These are phyloP conservation scores for Simmondsia chinensis DNA, from an alignment of 148 eudicot species.

Conservation along the genomic window DNA sequence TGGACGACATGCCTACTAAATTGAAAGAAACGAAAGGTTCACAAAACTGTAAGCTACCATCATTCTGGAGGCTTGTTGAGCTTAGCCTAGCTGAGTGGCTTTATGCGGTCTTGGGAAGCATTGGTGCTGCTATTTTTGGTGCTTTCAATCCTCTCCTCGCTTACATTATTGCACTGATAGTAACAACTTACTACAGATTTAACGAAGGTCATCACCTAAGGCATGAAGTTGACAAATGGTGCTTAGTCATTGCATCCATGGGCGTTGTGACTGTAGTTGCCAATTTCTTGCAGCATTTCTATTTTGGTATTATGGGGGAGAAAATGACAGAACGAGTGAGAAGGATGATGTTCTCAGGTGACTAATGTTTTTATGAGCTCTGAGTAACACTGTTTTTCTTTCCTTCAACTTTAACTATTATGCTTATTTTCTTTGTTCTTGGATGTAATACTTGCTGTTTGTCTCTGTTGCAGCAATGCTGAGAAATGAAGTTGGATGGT, in stretches of 20 bases:
- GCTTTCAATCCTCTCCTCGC: conserved; percentile 98
- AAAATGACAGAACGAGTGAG: conserved; percentile 97
- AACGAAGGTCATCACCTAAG: conserved; percentile 36
- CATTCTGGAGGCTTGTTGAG: conserved; percentile 95
- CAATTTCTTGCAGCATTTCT: conserved; percentile 94
- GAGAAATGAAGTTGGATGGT: conserved; percentile 99
- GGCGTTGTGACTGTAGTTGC: conserved; percentile 95
- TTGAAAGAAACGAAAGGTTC: conserved; percentile 31
- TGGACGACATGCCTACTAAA: conserved; percentile 35
- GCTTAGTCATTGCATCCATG: conserved; percentile 90
- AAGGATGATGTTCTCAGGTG: conserved; percentile 99
- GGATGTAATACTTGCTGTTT: conserved; percentile 5
- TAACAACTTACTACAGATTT: conserved; percentile 60
- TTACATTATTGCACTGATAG: conserved; percentile 79
- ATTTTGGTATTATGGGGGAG: conserved; percentile 99
- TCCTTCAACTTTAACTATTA: background rate
- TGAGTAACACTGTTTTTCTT: too few relatives aligned
- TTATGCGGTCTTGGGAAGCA: conserved; percentile 93
- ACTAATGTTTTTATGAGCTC: background rate
- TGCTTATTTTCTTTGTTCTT: conserved; percentile 1
- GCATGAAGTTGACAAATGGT: conserved; percentile 90
- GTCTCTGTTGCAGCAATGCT: conserved; percentile 63
- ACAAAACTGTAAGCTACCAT: conserved; percentile 42
- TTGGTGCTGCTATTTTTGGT: conserved; percentile 96
- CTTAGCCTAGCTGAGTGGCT: conserved; percentile 99